Evolutionary conservation across 441 rosid species (phyloP).

Genomic region (California macrophylla): DNA sequence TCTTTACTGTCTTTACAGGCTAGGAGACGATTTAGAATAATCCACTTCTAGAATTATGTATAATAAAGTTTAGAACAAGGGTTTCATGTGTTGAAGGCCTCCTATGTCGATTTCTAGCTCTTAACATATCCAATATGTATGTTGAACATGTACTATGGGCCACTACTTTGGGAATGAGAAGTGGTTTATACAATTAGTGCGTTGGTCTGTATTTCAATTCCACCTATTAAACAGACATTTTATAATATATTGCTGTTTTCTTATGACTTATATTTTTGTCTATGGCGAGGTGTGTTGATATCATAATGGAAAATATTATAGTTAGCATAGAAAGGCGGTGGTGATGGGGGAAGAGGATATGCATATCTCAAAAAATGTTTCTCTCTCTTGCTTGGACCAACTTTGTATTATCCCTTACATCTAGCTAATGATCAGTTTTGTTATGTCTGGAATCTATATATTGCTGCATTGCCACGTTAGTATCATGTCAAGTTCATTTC

Average conservation of each 20-base stretch:
- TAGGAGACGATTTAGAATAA: background rate
- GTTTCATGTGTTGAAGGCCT: background rate
- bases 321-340: background rate
- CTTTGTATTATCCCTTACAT: background rate
- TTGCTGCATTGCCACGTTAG: background rate
- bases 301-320: background rate
- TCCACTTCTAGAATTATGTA: background rate
- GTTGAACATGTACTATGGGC: background rate
- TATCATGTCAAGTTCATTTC: background rate
- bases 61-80: background rate
- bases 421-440: background rate
- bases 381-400: background rate
- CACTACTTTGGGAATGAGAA: background rate
- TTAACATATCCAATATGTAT: background rate
- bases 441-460: background rate
- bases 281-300: background rate
- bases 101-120: background rate
- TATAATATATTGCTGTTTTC: background rate
- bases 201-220: background rate
- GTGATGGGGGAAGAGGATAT: background rate
- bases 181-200: background rate
- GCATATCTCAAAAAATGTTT: background rate
- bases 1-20: background rate
- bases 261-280: background rate
- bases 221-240: background rate